Base-by-base conservation (phyloP, 305 asterid species). In the Fraxinus nigra region DNA sequence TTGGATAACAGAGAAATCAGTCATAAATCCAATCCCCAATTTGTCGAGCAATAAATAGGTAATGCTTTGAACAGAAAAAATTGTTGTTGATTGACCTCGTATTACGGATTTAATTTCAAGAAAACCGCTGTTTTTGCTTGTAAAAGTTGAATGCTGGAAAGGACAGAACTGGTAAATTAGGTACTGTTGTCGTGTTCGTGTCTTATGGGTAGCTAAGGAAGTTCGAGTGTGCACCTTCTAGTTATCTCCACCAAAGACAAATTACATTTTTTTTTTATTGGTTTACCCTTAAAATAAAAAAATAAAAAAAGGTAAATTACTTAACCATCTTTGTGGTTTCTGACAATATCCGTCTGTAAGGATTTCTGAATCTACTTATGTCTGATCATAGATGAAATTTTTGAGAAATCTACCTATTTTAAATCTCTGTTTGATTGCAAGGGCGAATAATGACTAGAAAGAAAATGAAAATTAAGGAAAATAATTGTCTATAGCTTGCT, bases 1-100 rank as follows among this genome's bases (percentile, higher is more conserved):
- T 82, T 56, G 74, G 90, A 86, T 84, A 82, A 75, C 82, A 82
- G 78, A 84, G 38, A 56, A 80, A 78, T 40, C 84, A 70, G 82
- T 70, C 90, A 83, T 84, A 75, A 77, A 26, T 67, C n/a, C n/a
- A 67, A 48, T 76, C 63, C 84, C 22, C 20, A 33, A 35, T 46
- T 78, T 79, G 76, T 54, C 73, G 54, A 59, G 82, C 80, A 86
- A 83, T 83, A 77, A 82, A 82, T 79, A 80, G 78, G 79, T n/a
- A 76, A 43, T 72, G 82, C 74, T 76, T 28, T 28, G 74, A 28
- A 26, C 74, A 67, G 38, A 30, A 28, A 28, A 26, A 28, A 11
- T 26, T 67, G 74, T 67, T 67, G 18, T 67, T 28, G 74, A 28
- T 67, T 67, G 37, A 67, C 35, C 74, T 13, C 74, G 38, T 28